These are phyloP conservation scores for Apium graveolens DNA, from an alignment of 129 eudicot genomes.

Conservation along the genomic window DNA sequence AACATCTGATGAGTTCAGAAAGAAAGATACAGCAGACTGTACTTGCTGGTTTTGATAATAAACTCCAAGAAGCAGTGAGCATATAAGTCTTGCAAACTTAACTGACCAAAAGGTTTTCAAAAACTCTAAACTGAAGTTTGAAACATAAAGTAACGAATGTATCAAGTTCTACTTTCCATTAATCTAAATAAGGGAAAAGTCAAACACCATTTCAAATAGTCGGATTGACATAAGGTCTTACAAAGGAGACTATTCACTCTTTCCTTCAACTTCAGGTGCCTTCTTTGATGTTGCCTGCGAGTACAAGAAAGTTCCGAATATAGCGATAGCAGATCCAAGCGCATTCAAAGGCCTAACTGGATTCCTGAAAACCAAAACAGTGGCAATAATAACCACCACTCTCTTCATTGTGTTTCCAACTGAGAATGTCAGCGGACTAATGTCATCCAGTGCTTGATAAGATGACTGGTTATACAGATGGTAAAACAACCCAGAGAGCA, in stretches of 20 bases:
- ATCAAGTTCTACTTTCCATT: neutral
- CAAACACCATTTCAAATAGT: neutral
- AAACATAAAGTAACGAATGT: neutral
- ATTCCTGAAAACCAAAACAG: slow-evolving; percentile 78
- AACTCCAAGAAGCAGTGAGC: neutral
- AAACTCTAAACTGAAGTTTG: neutral
- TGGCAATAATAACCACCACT: slow-evolving; percentile 86
- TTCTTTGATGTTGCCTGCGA: slow-evolving; percentile 84
- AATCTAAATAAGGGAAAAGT: neutral
- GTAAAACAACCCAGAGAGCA: slow-evolving; percentile 82
- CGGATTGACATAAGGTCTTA: neutral
- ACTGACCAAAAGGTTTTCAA: neutral
- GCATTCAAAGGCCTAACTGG: slow-evolving; percentile 97
- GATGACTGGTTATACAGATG: slow-evolving; percentile 94
- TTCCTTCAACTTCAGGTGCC: slow-evolving; percentile 52
- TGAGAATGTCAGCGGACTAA: slow-evolving; percentile 85
- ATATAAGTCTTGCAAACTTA: neutral
- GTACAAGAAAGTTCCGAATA: slow-evolving; percentile 89
- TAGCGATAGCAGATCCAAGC: slow-evolving; percentile 92
- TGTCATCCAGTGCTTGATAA: slow-evolving; percentile 93
- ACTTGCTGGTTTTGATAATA: neutral
- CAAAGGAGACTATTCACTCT: slow-evolving; percentile 25
- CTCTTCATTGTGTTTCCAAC: slow-evolving; percentile 98
- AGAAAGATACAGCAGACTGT: neutral
- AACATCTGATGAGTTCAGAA: neutral